A percentile compares a stretch with the other conserved stretches of the same genome.
These are phyloP conservation scores for Arthrobotrys pseudoclavata DNA, from an alignment of 2,329 filamentous ascomycete species.

Conservation along the genomic window DNA sequence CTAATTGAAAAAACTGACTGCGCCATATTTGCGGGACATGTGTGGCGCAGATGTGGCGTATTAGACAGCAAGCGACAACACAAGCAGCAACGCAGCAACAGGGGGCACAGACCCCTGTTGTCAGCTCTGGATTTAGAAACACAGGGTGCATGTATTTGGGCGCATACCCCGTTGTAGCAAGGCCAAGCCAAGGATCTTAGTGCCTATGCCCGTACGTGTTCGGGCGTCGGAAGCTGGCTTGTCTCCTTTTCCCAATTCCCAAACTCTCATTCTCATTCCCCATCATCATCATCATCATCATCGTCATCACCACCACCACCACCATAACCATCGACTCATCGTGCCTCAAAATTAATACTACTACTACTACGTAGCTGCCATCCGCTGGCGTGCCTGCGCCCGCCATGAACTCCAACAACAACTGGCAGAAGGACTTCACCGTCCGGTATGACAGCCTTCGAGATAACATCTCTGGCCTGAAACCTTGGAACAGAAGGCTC, in stretches of 20 bases:
- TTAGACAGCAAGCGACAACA: too few species aligned
- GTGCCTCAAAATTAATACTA: too few species aligned
- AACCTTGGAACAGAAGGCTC: slow-evolving; percentile 57
- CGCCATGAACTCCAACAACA: slow-evolving; percentile 47
- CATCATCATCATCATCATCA: background rate
- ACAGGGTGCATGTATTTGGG: background rate
- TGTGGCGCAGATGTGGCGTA: slow-evolving; percentile 2
- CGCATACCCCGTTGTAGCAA: background rate
- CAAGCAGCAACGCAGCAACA: background rate
- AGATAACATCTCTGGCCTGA: slow-evolving; percentile 59
- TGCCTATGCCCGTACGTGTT: slow-evolving; percentile 11
- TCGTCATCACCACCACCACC: background rate
- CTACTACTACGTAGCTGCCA: background rate
- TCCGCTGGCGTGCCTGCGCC: background rate
- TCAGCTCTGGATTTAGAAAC: slow-evolving; percentile 26
- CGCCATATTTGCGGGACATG: background rate
- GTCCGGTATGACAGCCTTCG: slow-evolving; percentile 58
- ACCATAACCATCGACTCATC: background rate
- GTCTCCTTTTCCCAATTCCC: slow-evolving; percentile 16
- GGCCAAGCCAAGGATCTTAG: background rate
- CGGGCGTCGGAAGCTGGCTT: background rate
- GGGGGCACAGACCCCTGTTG: background rate
- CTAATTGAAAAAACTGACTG: background rate
- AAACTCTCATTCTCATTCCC: background rate
- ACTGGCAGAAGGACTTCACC: slow-evolving; percentile 57